These are phyloP conservation scores for Kockovaella imperatae DNA, from an alignment of 768 basidiomycete genomes.

Conservation along the genomic window DNA sequence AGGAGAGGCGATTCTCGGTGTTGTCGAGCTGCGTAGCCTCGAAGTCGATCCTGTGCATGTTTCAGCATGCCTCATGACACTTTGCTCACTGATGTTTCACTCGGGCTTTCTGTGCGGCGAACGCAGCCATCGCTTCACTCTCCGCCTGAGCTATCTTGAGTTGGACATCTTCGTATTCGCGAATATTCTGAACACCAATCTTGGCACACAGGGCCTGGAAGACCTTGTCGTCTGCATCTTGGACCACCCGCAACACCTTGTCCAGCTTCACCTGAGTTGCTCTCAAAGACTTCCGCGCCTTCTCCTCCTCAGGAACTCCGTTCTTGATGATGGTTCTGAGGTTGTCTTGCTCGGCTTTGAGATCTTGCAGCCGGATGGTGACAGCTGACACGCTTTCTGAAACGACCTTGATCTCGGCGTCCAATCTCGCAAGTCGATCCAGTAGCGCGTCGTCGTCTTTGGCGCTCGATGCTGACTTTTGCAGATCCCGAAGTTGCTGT, in stretches of 20 bases:
- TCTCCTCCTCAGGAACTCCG: slow-evolving; percentile 23
- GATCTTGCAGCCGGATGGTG: slow-evolving; percentile 64
- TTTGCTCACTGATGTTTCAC: slow-evolving; percentile 68
- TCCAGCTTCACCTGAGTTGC: slow-evolving; percentile 55
- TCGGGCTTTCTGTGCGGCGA: slow-evolving; percentile 76
- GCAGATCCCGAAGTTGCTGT: slow-evolving; percentile 71
- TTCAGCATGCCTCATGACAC: background rate
- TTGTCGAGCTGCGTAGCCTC: slow-evolving; percentile 65
- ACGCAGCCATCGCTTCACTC: slow-evolving; percentile 71
- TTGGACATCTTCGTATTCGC: slow-evolving; percentile 89
- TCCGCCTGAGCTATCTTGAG: slow-evolving; percentile 81
- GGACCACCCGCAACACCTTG: slow-evolving; percentile 54
- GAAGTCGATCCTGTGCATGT: slow-evolving; percentile 60
- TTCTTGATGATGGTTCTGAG: slow-evolving; percentile 44
- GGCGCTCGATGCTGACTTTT: slow-evolving; percentile 70
- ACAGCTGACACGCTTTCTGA: slow-evolving; percentile 80
- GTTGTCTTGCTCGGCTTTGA: slow-evolving; percentile 77
- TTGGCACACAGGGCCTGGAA: slow-evolving; percentile 70
- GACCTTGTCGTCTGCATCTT: slow-evolving; percentile 70
- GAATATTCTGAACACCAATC: slow-evolving; percentile 71
- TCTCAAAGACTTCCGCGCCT: slow-evolving; percentile 51
- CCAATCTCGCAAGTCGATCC: slow-evolving; percentile 67
- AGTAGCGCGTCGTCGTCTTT: slow-evolving; percentile 74
- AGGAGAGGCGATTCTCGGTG: slow-evolving; percentile 54
- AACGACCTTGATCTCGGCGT: slow-evolving; percentile 64